Evolutionary conservation across 768 basidiomycete species (phyloP), one percentile per base, ranked within the genome.

Genomic region (Tylopilus cervinicoccineus): DNA sequence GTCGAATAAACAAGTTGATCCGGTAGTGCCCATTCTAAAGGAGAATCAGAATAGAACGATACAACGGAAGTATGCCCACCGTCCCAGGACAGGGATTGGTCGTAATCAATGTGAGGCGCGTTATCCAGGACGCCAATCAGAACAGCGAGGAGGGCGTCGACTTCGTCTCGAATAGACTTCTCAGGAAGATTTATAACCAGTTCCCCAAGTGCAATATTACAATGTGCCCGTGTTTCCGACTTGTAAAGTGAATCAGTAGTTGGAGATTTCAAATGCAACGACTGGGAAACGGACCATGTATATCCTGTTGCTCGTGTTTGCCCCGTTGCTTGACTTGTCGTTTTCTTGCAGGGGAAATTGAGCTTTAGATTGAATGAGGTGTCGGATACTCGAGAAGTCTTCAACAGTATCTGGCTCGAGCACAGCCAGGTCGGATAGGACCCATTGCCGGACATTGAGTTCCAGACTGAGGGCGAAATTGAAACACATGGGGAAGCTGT

Each of bases 1-100:
- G 84, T 89, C 1, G 86, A 83, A 60, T 76, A 88, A 2, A 88
- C 84, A 33, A 94, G 77, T 59, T 92, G 87, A 66, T 94, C 88
- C 31, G 92, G 84, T 27, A 90, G 74, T 3, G 90, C 78, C 90
- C 90, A 93, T 55, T 89, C 91, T 93, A 37, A 16, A 24, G 12
- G 17, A 43, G n/a, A 19, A 38, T 53, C 14, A 58, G 43, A 39
- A 32, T 19, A 24, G 6, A 31, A 34, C 13, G 12, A 20, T 20
- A 5, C 16, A 33, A 23, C 34, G 23, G 19, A 13, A 33, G 38
- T 32, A 51, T 34, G 49, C 70, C 45, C 59, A 91, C 90, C 87
- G 57, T 82, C 77, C 91, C 91, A 93, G 5, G 83, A 83, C 5
- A 93, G 70, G 53, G 80, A 84, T 51, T 71, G 75, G 63, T 90